Evolutionary conservation across 225 moss, liverwort and hornwort species (phyloP).

Genomic region (Polytrichum formosum): DNA sequence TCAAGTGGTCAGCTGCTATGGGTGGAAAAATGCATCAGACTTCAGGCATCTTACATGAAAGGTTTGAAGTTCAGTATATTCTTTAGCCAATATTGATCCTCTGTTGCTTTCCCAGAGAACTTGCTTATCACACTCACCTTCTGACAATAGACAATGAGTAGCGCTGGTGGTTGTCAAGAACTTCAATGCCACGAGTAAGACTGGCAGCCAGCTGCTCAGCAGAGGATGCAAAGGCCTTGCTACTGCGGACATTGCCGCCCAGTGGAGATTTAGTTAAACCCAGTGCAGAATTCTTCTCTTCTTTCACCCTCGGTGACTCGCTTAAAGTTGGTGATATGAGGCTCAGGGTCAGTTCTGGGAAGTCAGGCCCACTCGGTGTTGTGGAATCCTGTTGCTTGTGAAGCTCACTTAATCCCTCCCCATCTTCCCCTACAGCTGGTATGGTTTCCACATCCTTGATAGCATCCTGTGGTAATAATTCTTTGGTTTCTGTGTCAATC

Average conservation of each 20-base stretch:
- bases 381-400: not conserved
- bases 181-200: slow-evolving; percentile 63
- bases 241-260: slow-evolving; percentile 25
- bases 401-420: slow-evolving; percentile 6
- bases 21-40: too few species aligned
- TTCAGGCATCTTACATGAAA: too few species aligned
- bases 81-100: too few species aligned
- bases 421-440: slow-evolving; percentile 8
- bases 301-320: slow-evolving; percentile 61
- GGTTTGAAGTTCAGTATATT: too few species aligned
- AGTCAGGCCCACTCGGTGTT: not conserved
- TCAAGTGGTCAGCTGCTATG: too few species aligned
- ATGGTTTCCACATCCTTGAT: not conserved
- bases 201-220: slow-evolving; percentile 66
- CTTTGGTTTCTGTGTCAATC: slow-evolving; percentile 26
- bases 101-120: not conserved
- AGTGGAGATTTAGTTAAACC: slow-evolving; percentile 25
- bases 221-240: slow-evolving; percentile 37
- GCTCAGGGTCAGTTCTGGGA: slow-evolving; percentile 15
- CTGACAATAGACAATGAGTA: slow-evolving; percentile 9
- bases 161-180: slow-evolving; percentile 42
- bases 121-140: slow-evolving; percentile 1
- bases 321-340: slow-evolving; percentile 56
- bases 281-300: slow-evolving; percentile 22
- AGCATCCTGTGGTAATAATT: not conserved